Percentiles rank a stretch among this genome's conserved stretches.
These are phyloP conservation scores for Rhizopogon salebrosus DNA, from an alignment of 768 basidiomycete genomes.

Conservation along the genomic window DNA sequence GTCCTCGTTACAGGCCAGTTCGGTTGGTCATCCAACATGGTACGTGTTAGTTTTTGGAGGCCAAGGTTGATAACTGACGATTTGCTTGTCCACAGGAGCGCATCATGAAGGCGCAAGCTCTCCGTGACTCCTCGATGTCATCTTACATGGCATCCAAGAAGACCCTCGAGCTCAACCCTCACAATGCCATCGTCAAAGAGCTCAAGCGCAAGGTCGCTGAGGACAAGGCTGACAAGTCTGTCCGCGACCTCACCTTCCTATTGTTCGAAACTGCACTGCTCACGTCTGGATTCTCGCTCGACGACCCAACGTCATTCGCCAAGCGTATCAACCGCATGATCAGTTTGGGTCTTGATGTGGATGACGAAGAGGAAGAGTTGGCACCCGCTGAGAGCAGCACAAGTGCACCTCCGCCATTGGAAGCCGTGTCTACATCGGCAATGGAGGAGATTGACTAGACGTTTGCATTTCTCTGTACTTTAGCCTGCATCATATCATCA, in stretches of 20 bases:
- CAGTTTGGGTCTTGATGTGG: conserved; percentile 81
- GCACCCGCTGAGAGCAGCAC: conserved; percentile 40
- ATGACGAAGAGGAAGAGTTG: conserved; percentile 59
- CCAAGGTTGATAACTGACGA: background rate
- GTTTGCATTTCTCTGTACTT: conserved; percentile 19
- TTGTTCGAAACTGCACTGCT: conserved; percentile 96
- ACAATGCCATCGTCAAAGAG: conserved; percentile 92
- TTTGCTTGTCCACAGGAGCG: conserved; percentile 52
- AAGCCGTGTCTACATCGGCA: conserved; percentile 65
- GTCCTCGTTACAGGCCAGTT: conserved; percentile 98
- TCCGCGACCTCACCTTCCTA: conserved; percentile 92
- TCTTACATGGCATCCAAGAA: conserved; percentile 99
- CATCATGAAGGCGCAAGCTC: conserved; percentile 99
- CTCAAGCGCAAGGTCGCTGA: conserved; percentile 92
- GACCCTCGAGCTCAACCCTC: conserved; percentile 94
- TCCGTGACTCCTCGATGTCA: conserved; percentile 95
- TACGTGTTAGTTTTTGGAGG: conserved; percentile 24
- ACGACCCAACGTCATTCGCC: conserved; percentile 92
- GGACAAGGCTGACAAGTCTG: conserved; percentile 98
- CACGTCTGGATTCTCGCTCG: conserved; percentile 92
- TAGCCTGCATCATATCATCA: conserved; percentile 20
- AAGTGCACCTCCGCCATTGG: conserved; percentile 47
- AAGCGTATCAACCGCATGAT: conserved; percentile 99
- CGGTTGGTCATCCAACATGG: conserved; percentile 99
- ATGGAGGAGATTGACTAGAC: conserved; percentile 97